Evolutionary conservation across 352 stramenopile species (phyloP), one percentile per base, ranked within the genome.

Genomic region (Albugo candida): DNA sequence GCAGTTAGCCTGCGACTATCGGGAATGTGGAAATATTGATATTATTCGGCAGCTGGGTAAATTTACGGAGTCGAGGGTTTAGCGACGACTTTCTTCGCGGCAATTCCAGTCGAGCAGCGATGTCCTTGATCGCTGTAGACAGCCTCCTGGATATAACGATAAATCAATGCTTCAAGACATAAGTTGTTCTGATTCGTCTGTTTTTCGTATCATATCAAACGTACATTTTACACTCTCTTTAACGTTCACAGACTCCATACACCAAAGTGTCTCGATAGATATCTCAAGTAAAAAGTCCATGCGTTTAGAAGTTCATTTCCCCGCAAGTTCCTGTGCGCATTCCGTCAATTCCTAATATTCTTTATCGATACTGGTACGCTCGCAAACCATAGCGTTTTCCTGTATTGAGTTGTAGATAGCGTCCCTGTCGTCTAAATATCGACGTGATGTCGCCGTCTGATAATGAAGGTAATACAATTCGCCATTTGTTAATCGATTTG

Each of bases 361-460:
- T 55, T 91, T 75, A 46, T 91, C 77, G 44, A 91, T 78, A 48
- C 74, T 72, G 12, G 71, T 75, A 51, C 80, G 81, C 54, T 91
- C 74, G 18, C 73, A 72, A 2, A 81, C 24, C 0, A 69, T 51
- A 24, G 70, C 68, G 40, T 76, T 60, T 20, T 59, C 55, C 21
- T 58, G 41, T 11, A 87, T 43, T 13, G 86, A 63, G 16, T 61
- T 59, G 45, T 85, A 87, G 39, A 87, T 83, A 49, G 77, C 70
- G 20, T 74, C 64, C 51, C 78, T 91, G 0, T 74, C 78, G 17
- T 84, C 47, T 16, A 72, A 70, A 48, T 91, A 91, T 38, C 78
- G 77, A 34, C 75, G 50, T 45, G 87, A 41, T 24, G 84, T 82
- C 16, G 75, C 78, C 40, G 85, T 91, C 47, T 87, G 78, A 45